Base-by-base conservation (phyloP, 768 basidiomycete genomes). In the Lentinula edodes region DNA sequence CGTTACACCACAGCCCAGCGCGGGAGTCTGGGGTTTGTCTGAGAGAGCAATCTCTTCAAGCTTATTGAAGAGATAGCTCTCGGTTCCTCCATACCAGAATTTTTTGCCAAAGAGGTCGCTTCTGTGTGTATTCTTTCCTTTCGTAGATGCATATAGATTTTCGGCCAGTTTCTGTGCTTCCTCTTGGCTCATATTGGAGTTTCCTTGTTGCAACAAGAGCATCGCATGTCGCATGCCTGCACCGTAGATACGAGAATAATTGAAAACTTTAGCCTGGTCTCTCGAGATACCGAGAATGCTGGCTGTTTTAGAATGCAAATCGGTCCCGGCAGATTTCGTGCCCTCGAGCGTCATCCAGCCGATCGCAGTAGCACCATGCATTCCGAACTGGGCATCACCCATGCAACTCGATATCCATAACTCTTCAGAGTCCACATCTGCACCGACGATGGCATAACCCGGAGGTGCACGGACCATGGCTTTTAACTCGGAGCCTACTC, bases 311-410 rank as follows among this genome's bases (percentile, higher is more conserved):
- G 95, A 98, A 69, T 98, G 96, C 35, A 99, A 75, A 75, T 99
- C 96, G 6, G 96, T 98, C 5, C 95, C 95, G 0, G 90, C 89
- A 0, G 88, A 82, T 74, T 98, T 98, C 15, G 95, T 96, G 0
- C 97, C 95, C 72, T 98, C 97, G 34, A 99, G 82, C 15, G 95
- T 98, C 96, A 99, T 98, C 96, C 96, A 98, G 3, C 97, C 96
- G 46, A 99, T 87, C 1, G 96, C 95, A 2, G 95, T 95, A 10
- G 95, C 93, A 10, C 96, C 96, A 66, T 99, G 95, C 61, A 96
- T 72, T 8, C 96, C 97, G 72, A 99, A 97, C 73, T 99, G 96
- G 0, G 95, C 92, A 69, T 98, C 97, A 0, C 96, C 96, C 93
- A 98, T 96, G 62, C 93, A 93, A 68, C 92, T 95, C 18, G 95